Evolutionary conservation across 768 basidiomycete genomes (phyloP).

Genomic region (Boletus subparvulus): DNA sequence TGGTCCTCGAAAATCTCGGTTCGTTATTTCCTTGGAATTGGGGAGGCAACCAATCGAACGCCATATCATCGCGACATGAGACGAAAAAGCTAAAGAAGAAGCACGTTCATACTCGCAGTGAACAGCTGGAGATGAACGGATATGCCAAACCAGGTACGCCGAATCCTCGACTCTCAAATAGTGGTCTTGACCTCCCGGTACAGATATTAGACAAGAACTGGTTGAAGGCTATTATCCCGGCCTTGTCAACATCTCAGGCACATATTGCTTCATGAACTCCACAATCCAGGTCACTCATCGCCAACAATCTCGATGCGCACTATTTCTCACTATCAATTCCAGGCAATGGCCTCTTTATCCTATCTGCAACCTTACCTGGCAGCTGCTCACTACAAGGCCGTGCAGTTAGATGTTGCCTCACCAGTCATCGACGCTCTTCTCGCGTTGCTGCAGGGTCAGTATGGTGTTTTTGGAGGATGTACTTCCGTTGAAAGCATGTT

Average conservation of each 20-base stretch:
- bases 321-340: conserved; percentile 15
- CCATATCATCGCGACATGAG: conserved; percentile 24
- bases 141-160: conserved; percentile 32
- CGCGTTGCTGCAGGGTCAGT: conserved; percentile 65
- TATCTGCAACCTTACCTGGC: conserved; percentile 82
- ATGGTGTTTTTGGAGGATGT: background rate
- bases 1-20: conserved; percentile 63
- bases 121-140: conserved; percentile 51
- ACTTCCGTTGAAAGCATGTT: conserved; percentile 2
- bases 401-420: conserved; percentile 76
- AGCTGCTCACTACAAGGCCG: conserved; percentile 71
- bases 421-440: conserved; percentile 83
- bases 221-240: conserved; percentile 71
- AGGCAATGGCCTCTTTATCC: conserved; percentile 88
- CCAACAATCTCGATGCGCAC: background rate
- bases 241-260: conserved; percentile 93
- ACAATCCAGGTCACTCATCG: conserved; percentile 69
- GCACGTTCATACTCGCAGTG: conserved; percentile 50
- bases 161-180: background rate
- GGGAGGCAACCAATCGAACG: conserved; percentile 35
- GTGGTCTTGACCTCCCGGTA: background rate
- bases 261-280: conserved; percentile 97
- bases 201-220: conserved; percentile 27
- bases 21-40: conserved; percentile 64
- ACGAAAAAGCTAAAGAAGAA: conserved; percentile 52